Base-by-base conservation (phyloP, 2,329 filamentous ascomycete genomes). In the Aspergillus tamarii region DNA sequence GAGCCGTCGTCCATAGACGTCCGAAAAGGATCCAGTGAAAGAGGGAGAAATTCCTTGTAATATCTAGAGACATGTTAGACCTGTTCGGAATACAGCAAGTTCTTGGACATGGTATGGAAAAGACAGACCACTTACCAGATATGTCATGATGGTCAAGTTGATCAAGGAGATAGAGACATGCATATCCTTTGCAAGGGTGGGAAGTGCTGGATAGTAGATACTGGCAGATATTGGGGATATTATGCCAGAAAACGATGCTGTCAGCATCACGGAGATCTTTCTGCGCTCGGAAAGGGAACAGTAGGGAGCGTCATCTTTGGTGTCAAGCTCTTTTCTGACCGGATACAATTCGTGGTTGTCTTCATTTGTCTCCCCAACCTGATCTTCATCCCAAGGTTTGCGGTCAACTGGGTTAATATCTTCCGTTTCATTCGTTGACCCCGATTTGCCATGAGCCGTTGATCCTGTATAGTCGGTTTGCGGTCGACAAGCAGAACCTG, bases 21-120 rank as follows among this genome's bases (percentile, higher is more conserved):
- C 88, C 7, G 85, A 85, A 46, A 90, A 84, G 62, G 87, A 86
- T 4, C 87, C 88, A 53, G 88, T 84, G 14, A 90, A 72, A 7
- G 84, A 85, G 0, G 88, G 88, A 0, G 87, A 82, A 1, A 91
- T 74, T 21, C 84, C 88, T 72, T 90, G 88, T 52, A 89, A 81
- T 60, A 90, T 83, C 73, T 73, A 34, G 11, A 26, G 1, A 8
- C 11, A 48, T 8, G 11, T 60, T 46, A 60, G 57, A 16, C 39
- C 0, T 23, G 21, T 9, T 16, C 1, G 45, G 23, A 10, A 65
- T 64, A 23, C 4, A 6, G 21, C 11, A 14, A 46, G 5, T 2
- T 7, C 12, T 46, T 14, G 21, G 0, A 12, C 2, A 4, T 1
- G 4, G 43, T 46, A 30, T 32, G 8, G 28, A 4, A 28, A 28